A percentile compares a stretch with the other conserved stretches of the same genome.
Conservation (phyloP, 345 rosid species). For the Hevea brasiliensis region DNA sequence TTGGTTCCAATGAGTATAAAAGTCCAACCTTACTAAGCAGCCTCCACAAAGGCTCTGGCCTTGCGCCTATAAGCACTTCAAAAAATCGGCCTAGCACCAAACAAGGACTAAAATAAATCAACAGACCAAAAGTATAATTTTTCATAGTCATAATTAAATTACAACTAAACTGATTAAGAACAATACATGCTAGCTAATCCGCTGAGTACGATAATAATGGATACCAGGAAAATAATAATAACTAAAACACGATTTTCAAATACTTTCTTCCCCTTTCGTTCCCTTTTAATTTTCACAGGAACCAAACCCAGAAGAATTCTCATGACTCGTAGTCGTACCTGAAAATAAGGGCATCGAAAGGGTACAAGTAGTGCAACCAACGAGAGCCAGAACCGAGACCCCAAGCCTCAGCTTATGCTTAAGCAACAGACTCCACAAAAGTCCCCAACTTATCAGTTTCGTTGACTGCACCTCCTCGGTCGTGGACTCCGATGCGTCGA, state of each 20-base stretch:
- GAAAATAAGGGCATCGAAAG: conserved; percentile 91
- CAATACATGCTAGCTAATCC: not conserved
- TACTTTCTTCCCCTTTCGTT: not conserved
- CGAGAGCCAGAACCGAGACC: conserved; percentile 49
- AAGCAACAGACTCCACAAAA: conserved; percentile 58
- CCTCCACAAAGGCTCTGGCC: conserved; percentile 77
- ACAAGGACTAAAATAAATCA: not conserved
- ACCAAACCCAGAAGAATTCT: not conserved
- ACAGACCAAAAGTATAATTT: not conserved
- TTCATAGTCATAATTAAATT: not conserved
- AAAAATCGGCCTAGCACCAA: conserved; percentile 66
- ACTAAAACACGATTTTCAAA: not conserved
- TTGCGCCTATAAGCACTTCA: conserved; percentile 72
- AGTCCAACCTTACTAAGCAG: conserved; percentile 68
- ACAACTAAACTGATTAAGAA: not conserved
- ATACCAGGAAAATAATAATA: not conserved
- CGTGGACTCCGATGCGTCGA: conserved; percentile 31
- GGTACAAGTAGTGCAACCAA: conserved; percentile 75
- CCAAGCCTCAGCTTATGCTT: conserved; percentile 61
- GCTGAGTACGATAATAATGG: not conserved
- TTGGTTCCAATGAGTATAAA: conserved; percentile 74
- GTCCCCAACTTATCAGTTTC: conserved; percentile 58
- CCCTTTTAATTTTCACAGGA: not conserved
- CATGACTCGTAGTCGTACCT: conserved; percentile 36
- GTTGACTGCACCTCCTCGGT: conserved; percentile 38